Base-by-base conservation (phyloP, 768 basidiomycete species). In the Russula brevipes region DNA sequence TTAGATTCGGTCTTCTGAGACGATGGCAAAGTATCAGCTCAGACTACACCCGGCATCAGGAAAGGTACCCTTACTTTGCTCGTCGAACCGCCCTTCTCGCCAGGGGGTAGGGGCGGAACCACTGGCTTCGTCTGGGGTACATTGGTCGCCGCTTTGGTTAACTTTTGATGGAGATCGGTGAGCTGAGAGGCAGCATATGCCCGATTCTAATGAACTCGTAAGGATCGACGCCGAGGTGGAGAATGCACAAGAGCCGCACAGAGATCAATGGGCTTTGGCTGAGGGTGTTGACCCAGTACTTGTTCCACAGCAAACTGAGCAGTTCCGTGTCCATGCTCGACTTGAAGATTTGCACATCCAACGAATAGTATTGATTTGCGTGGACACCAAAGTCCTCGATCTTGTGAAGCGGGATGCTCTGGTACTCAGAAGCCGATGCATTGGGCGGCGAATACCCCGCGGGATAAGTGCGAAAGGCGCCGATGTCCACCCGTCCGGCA, bases 371-470 rank as follows among this genome's bases (percentile, higher is more conserved):
- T 64, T 92, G 87, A 70, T 91, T 91, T 39, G 96, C 94, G 70
- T 99, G 97, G 4, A 98, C 97, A 73, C 97, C 97, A 71, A 99
- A 99, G 73, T 99, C 97, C 74, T 98, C 97, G 63, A 99, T 95
- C 80, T 99, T 99, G 78, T 82, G 86, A 44, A 97, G 81, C 0
- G 97, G 97, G 69, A 98, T 98, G 53, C 91, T 94, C 73, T 99
- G 96, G 70, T 98, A 98, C 73, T 95, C 90, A 31, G 90, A 89
- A 2, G 86, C 74, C 1, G 83, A 76, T 1, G 79, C 80, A 53
- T 78, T 75, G 0, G 91, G 85, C 3, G 96, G 94, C 2, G 87
- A 93, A 76, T 97, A 97, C 69, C 88, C 89, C 78, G 94, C 92
- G 4, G 97, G 97, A 73, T 92, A 99, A 0, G 97, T 98, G 63